Percentiles rank a stretch among this genome's conserved stretches.
phyloP scores from a whole-genome alignment of 116 monocot species.

The Papilionanthe hybrid region DNA sequence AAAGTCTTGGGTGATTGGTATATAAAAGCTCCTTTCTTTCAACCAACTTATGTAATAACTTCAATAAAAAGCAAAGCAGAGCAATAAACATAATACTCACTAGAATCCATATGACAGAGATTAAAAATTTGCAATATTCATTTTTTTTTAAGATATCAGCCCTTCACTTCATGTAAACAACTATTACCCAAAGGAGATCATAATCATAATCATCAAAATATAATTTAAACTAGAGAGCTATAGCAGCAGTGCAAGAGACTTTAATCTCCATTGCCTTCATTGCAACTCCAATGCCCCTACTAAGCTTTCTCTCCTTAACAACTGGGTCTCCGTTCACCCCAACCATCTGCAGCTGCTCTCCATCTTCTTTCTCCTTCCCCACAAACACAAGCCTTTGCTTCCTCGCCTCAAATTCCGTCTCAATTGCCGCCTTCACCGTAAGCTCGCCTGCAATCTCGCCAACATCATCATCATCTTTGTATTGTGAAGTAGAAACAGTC shows the following conservation, averaged over 20 bases:
- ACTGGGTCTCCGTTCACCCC: slow-evolving; percentile 42
- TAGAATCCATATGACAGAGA: no score
- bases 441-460: slow-evolving; percentile 31
- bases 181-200: not conserved
- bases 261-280: not conserved
- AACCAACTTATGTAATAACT: no score
- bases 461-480: no score
- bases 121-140: not conserved
- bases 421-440: slow-evolving; percentile 23
- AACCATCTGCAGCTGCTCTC: slow-evolving; percentile 40
- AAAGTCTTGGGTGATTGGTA: no score
- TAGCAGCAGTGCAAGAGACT: not conserved
- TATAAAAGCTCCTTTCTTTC: no score
- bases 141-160: not conserved
- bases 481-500: no score
- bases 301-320: slow-evolving; percentile 27
- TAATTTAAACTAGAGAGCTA: not conserved
- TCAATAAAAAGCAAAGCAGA: no score
- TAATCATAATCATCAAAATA: not conserved
- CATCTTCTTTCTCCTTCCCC: slow-evolving; percentile 43
- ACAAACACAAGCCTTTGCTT: slow-evolving; percentile 39
- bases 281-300: not conserved
- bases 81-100: no score
- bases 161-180: not conserved
- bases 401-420: slow-evolving; percentile 31